These are phyloP conservation scores for Naganishia vishniacii DNA, from an alignment of 768 basidiomycete genomes.

Conservation along the genomic window DNA sequence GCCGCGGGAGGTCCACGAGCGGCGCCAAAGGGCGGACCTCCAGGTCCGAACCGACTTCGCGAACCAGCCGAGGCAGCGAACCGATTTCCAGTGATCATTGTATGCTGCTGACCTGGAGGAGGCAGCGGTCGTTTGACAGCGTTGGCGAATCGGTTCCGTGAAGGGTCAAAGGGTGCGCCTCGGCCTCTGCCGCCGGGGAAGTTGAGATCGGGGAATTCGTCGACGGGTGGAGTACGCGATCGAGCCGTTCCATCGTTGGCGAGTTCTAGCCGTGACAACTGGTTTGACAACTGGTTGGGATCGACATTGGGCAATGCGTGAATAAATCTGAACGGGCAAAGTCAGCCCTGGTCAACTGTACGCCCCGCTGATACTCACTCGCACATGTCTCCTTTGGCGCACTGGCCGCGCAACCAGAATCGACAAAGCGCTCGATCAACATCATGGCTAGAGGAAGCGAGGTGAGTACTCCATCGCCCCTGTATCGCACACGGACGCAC, in stretches of 20 bases:
- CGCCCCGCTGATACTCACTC: constrained; percentile 52
- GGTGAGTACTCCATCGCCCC: background rate
- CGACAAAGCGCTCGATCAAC: constrained; percentile 88
- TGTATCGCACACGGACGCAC: constrained; percentile 52
- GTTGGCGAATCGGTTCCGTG: constrained; percentile 80
- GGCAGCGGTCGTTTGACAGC: constrained; percentile 69
- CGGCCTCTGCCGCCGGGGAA: constrained; percentile 30
- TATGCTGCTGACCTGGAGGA: constrained; percentile 17
- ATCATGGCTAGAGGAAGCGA: constrained; percentile 65
- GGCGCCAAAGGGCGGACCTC: constrained; percentile 1
- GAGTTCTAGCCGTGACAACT: constrained; percentile 46
- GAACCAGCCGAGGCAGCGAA: constrained; percentile 17
- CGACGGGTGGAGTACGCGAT: constrained; percentile 34
- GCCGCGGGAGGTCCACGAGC: constrained; percentile 20
- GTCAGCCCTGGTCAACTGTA: background rate
- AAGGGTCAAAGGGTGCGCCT: constrained; percentile 63
- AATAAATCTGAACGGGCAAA: constrained; percentile 58
- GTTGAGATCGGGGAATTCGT: constrained; percentile 48
- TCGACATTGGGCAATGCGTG: constrained; percentile 85
- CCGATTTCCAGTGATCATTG: constrained; percentile 24
- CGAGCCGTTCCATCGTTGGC: constrained; percentile 41
- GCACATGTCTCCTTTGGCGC: constrained; percentile 91
- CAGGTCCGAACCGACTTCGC: constrained; percentile 21
- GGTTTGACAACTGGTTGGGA: constrained; percentile 41
- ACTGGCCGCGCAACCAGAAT: constrained; percentile 96